Evolutionary conservation across 306 rosid genomes (phyloP).

Genomic region (Dalbergia cochinchinensis): DNA sequence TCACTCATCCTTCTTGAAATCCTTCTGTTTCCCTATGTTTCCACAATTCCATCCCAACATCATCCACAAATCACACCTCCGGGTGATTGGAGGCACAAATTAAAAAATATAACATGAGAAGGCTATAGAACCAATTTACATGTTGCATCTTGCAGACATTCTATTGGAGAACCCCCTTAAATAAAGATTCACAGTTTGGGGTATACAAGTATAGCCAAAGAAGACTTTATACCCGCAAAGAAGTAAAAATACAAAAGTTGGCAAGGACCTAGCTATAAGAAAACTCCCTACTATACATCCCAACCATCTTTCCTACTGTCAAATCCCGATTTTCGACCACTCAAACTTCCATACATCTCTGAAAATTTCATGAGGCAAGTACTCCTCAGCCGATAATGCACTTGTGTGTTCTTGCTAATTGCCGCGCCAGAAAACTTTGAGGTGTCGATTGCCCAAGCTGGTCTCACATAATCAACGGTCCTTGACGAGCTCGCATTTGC

Average conservation of each 20-base stretch:
- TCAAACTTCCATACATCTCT: conserved; percentile 76
- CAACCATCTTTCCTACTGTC: conserved; percentile 86
- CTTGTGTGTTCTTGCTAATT: conserved; percentile 82
- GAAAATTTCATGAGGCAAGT: conserved; percentile 79
- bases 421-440: conserved; percentile 95
- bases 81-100: conserved; percentile 40
- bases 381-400: conserved; percentile 75
- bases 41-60: conserved; percentile 26
- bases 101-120: conserved; percentile 38
- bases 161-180: conserved; percentile 59
- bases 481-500: conserved; percentile 81
- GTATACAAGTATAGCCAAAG: conserved; percentile 36
- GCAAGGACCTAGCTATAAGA: conserved; percentile 45
- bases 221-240: conserved; percentile 48
- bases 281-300: conserved; percentile 74
- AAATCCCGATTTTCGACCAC: conserved; percentile 72
- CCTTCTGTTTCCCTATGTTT: conserved; percentile 1
- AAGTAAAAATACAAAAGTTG: conserved; percentile 46
- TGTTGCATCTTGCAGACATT: conserved; percentile 49
- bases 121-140: conserved; percentile 67
- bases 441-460: conserved; percentile 98
- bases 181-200: conserved; percentile 61
- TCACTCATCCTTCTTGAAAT: conserved; percentile 13
- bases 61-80: conserved; percentile 31
- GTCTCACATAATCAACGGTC: conserved; percentile 92